phyloP scores from a whole-genome alignment of 805 yeast genomes.

The Yamadazyma sp. region DNA sequence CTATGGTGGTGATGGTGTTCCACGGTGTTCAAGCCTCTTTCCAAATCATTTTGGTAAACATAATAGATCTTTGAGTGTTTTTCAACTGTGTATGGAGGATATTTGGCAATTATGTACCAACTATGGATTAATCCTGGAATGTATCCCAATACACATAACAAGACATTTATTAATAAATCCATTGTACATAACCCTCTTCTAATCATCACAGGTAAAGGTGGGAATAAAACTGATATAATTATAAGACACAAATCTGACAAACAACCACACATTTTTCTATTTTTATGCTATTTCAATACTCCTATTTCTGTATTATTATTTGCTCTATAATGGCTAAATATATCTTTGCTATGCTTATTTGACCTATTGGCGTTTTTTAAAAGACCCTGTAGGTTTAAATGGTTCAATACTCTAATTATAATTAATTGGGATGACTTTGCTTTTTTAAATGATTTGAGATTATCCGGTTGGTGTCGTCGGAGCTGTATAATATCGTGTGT shows the following conservation, averaged over 20 bases:
- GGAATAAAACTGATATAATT: constrained; percentile 59
- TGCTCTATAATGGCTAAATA: no score
- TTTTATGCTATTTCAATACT: no score
- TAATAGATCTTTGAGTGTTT: constrained; percentile 30
- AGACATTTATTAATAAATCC: constrained; percentile 45
- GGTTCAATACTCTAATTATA: no score
- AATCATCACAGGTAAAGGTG: constrained; percentile 71
- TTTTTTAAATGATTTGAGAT: no score
- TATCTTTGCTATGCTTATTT: no score
- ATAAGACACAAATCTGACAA: constrained; percentile 56
- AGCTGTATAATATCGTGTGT: no score
- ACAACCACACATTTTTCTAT: constrained; percentile 27
- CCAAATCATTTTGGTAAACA: constrained; percentile 34
- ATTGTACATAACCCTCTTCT: constrained; percentile 59
- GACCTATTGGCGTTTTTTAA: no score
- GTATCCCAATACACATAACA: constrained; percentile 47
- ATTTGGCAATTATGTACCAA: constrained; percentile 47
- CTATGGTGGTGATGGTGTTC: constrained; percentile 13
- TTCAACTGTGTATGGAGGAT: constrained; percentile 34
- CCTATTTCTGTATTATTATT: no score
- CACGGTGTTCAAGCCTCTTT: constrained; percentile 15
- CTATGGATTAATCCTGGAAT: constrained; percentile 51
- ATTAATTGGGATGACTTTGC: no score
- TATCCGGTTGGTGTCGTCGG: no score
- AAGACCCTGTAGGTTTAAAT: no score